A percentile compares a stretch with the other conserved stretches of the same genome.
phyloP scores from a whole-genome alignment of 805 yeast genomes.

The Saccharomycopsis babjevae region DNA sequence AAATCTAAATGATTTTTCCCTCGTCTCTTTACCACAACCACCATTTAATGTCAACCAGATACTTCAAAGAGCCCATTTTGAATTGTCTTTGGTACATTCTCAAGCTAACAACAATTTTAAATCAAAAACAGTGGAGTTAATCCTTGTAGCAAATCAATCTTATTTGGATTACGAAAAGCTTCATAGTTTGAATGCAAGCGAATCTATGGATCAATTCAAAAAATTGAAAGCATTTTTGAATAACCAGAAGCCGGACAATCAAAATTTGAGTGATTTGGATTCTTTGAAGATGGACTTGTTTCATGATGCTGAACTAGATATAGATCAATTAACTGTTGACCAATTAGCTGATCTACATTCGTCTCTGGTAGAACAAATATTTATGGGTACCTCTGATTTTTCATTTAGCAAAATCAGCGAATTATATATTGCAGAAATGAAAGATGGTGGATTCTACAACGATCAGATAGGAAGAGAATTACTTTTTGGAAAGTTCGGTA shows the following conservation, averaged over 20 bases:
- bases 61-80: constrained; percentile 16
- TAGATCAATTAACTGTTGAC: not conserved
- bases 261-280: not conserved
- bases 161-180: constrained; percentile 8
- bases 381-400: constrained; percentile 14
- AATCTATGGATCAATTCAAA: constrained; percentile 11
- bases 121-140: constrained; percentile 14
- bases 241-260: not conserved
- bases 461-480: constrained; percentile 23
- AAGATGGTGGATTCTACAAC: constrained; percentile 15
- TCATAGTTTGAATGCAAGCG: constrained; percentile 7
- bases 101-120: constrained; percentile 4
- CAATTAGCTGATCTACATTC: not conserved
- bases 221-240: not conserved
- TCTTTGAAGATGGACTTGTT: not conserved
- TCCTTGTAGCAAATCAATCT: constrained; percentile 9
- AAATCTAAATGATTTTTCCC: constrained; percentile 4
- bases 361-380: constrained; percentile 12
- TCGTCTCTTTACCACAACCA: not conserved
- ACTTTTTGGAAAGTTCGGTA: constrained; percentile 27
- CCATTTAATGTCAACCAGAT: constrained; percentile 6
- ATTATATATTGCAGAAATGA: constrained; percentile 24
- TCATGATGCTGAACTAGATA: not conserved
- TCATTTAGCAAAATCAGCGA: constrained; percentile 9
- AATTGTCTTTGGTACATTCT: constrained; percentile 16